These are phyloP conservation scores for Heritiera fomes DNA, from an alignment of 345 rosid species.

Conservation along the genomic window DNA sequence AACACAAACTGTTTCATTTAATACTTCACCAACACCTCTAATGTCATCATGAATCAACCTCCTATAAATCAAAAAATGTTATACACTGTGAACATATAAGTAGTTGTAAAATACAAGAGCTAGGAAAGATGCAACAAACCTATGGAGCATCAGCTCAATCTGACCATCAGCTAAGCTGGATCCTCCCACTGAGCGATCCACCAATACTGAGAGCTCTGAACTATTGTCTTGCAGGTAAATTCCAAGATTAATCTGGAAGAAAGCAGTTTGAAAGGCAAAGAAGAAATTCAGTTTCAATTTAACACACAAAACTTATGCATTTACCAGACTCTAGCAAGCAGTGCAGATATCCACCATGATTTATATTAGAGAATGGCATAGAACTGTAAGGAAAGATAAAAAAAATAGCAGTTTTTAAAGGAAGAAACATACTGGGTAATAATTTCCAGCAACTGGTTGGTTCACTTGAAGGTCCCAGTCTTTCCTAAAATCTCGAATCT, in stretches of 20 bases:
- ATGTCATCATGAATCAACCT: conserved; percentile 79
- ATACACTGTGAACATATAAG: conserved; percentile 16
- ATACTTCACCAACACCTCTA: conserved; percentile 88
- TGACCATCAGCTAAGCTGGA: conserved; percentile 85
- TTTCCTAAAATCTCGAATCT: conserved; percentile 81
- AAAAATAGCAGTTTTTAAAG: not conserved
- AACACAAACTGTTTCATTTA: conserved; percentile 84
- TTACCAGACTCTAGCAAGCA: conserved; percentile 11
- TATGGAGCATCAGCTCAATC: conserved; percentile 91
- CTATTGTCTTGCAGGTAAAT: conserved; percentile 69
- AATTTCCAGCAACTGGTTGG: conserved; percentile 93
- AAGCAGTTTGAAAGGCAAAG: conserved; percentile 18
- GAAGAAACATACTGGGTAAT: conserved; percentile 72
- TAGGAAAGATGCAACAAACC: conserved; percentile 42
- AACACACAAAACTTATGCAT: not conserved
- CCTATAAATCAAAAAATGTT: conserved; percentile 39
- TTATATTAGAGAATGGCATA: conserved; percentile 5
- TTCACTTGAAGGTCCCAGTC: conserved; percentile 86
- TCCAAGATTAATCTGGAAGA: conserved; percentile 76
- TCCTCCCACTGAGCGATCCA: conserved; percentile 89
- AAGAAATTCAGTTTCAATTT: conserved; percentile 13
- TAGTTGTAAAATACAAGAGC: conserved; percentile 7
- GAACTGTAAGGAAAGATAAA: conserved; percentile 5
- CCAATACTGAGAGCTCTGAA: conserved; percentile 77
- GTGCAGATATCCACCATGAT: not conserved